Evolutionary conservation across 148 eudicot species (phyloP).

Genomic region (Polygonum aviculare): DNA sequence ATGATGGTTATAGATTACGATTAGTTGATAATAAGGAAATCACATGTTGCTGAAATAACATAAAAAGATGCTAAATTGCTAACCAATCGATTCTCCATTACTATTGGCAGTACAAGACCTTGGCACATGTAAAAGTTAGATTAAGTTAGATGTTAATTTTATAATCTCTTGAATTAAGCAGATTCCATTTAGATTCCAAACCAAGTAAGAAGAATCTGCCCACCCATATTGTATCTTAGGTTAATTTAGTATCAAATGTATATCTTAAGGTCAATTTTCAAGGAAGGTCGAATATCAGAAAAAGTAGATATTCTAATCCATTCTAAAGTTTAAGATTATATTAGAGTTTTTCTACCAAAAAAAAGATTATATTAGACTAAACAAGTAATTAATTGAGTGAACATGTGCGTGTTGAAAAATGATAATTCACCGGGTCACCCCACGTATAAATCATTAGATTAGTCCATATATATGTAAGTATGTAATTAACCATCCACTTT

Average conservation of each 20-base stretch:
- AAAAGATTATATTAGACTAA: no score
- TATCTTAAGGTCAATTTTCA: no score
- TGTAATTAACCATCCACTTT: no score
- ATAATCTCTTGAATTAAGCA: not conserved
- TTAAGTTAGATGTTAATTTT: not conserved
- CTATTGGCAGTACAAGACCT: not conserved
- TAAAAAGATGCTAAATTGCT: not conserved
- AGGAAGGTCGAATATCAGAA: no score
- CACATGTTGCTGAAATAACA: not conserved
- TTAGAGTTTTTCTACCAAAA: no score
- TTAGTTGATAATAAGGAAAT: not conserved
- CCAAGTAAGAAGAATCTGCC: not conserved
- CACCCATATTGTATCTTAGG: not conserved
- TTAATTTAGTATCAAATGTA: not conserved
- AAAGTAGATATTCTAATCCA: no score
- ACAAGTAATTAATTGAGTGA: no score
- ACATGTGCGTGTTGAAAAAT: no score
- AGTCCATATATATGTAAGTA: no score
- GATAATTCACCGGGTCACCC: no score
- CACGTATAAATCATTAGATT: no score
- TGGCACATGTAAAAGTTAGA: not conserved
- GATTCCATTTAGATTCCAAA: constrained; percentile 8
- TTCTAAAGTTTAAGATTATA: no score
- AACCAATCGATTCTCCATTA: not conserved
- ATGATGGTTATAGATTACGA: not conserved